Base-by-base conservation (phyloP, 2,329 filamentous ascomycete species). In the Camillea tinctor region DNA sequence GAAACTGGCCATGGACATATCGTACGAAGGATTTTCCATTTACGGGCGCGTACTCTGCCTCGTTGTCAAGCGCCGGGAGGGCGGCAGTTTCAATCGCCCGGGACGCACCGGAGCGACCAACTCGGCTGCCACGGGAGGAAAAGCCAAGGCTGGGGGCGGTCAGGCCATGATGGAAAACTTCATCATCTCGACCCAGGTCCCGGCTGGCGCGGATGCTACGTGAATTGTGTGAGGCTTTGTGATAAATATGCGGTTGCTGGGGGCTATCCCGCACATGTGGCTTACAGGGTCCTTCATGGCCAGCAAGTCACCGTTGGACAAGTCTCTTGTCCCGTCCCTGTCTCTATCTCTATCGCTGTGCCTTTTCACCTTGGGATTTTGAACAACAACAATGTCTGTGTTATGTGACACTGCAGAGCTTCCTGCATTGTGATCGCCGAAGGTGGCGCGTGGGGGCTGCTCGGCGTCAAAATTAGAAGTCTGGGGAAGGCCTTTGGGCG, bases 1-100 rank as follows among this genome's bases (percentile, higher is more conserved):
- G 80, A 98, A 97, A 75, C 78, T 96, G 68, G 86, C 84, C 20
- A 85, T 97, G 79, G 88, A 90, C 63, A 95, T 94, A 23, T 88
- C 88, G 15, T 99, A 98, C 76, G 93, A 98, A 70, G 94, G 95
- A 8, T 98, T 98, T 77, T 91, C 90, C 69, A 97, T 99, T 71
- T 96, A 97, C 77, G 93, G 95, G 11, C 90, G 92, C 67, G 92
- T 97, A 52, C 80, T 99, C 23, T 98, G 93, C 75, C 82, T 99
- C 60, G 90, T 99, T 8, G 88, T 99, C 70, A 88, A 87, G 75
- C 91, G 89, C 73, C 88, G 89, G 62, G 89, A 88, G 65, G 82
- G 80, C 53, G 79, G 76, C 66, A 82, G 77, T 66, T 73, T 74
- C 52, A 75, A 59, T 74, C 71, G 56, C 64, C 72, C 58, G 63